phyloP scores from a whole-genome alignment of 2,329 filamentous ascomycete genomes.

The Sclerotinia subarctica region DNA sequence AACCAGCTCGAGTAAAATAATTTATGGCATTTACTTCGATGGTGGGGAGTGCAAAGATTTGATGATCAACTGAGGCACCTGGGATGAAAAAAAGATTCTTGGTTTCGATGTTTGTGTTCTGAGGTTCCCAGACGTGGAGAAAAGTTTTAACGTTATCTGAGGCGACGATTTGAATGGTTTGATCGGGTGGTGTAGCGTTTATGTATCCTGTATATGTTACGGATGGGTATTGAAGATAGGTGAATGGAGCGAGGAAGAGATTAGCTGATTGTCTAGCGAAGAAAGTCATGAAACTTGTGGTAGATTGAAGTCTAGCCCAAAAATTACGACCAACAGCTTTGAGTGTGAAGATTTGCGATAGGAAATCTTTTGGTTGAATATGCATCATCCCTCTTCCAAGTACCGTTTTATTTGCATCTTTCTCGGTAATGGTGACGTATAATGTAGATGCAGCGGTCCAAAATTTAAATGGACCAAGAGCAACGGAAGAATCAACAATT shows the following conservation, averaged over 20 bases:
- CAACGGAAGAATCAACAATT: constrained; percentile 57
- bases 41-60: constrained; percentile 60
- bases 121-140: constrained; percentile 57
- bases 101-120: constrained; percentile 38
- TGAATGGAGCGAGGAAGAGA: constrained; percentile 54
- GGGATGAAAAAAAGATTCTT: constrained; percentile 59
- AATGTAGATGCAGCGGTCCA: constrained; percentile 62
- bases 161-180: constrained; percentile 48
- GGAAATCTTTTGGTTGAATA: constrained; percentile 52
- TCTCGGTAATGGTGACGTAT: constrained; percentile 55
- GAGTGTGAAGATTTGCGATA: constrained; percentile 54
- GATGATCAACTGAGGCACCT: constrained; percentile 60
- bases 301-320: constrained; percentile 45
- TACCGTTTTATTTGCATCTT: constrained; percentile 37
- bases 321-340: constrained; percentile 49
- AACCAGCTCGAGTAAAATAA: constrained; percentile 59
- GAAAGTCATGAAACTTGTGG: constrained; percentile 52
- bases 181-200: constrained; percentile 48
- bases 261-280: constrained; percentile 53
- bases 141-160: constrained; percentile 51
- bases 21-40: constrained; percentile 62
- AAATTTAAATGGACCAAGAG: constrained; percentile 53
- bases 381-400: constrained; percentile 59
- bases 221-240: constrained; percentile 53
- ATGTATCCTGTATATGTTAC: constrained; percentile 49